phyloP scores from a whole-genome alignment of 2,329 filamentous ascomycete species.

The Cercospora sp. region DNA sequence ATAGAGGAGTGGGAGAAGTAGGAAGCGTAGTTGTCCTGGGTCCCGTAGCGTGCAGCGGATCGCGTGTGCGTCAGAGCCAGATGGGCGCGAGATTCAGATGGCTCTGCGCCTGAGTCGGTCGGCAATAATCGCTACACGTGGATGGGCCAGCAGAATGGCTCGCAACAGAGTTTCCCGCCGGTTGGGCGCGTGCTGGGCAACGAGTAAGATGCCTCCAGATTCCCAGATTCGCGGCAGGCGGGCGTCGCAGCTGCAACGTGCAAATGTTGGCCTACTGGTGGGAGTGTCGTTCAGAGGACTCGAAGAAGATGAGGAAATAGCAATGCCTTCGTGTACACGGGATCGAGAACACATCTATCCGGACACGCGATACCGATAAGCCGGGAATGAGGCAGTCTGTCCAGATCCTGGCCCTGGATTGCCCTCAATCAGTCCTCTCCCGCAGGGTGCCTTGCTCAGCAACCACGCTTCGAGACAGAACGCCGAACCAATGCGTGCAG shows the following conservation, averaged over 20 bases:
- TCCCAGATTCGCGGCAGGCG: not conserved
- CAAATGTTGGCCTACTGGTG: not conserved
- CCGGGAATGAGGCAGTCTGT: not conserved
- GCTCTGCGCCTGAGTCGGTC: not conserved
- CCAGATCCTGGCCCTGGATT: not conserved
- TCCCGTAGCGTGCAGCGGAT: constrained; percentile 2
- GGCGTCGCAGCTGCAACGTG: not conserved
- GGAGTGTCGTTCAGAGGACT: not conserved
- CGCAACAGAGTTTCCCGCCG: constrained; percentile 7
- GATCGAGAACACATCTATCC: not conserved
- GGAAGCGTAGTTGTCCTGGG: not conserved
- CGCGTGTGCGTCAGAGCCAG: not conserved
- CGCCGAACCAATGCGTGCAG: not conserved
- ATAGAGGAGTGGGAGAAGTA: not conserved
- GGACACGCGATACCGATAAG: not conserved
- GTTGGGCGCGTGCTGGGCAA: constrained; percentile 2
- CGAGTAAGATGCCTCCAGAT: not conserved
- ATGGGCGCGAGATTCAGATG: not conserved
- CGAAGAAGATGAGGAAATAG: not conserved
- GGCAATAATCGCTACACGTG: constrained; percentile 7
- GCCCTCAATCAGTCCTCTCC: not conserved
- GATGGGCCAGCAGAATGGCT: not conserved
- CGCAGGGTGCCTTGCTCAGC: not conserved
- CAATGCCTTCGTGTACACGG: not conserved
- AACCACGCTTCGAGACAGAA: not conserved